These are phyloP conservation scores for Backusella parvicylindrica DNA, from an alignment of 192 early-diverging fungal genomes.

Conservation along the genomic window DNA sequence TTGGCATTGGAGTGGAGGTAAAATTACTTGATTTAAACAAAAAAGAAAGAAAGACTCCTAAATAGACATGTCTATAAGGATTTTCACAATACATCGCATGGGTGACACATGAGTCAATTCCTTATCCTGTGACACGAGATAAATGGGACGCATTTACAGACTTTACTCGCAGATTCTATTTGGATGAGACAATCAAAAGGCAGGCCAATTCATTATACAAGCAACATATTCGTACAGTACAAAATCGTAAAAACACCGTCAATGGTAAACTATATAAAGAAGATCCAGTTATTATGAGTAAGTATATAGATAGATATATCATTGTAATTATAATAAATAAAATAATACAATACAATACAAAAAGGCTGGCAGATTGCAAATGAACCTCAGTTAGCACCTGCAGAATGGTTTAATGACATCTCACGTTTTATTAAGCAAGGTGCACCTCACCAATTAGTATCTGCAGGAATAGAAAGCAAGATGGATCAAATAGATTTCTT, in stretches of 20 bases:
- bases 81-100: conserved; percentile 61
- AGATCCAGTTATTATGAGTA: conserved; percentile 50
- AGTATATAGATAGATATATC: no score
- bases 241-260: conserved; percentile 43
- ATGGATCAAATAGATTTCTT: conserved; percentile 47
- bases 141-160: conserved; percentile 39
- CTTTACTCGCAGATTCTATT: conserved; percentile 52
- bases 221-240: conserved; percentile 41
- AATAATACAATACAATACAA: not conserved
- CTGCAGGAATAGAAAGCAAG: conserved; percentile 64
- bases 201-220: conserved; percentile 41
- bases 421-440: conserved; percentile 45
- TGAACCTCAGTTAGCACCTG: conserved; percentile 55
- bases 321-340: not conserved
- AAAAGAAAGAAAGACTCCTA: not conserved
- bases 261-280: conserved; percentile 48
- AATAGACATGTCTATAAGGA: not conserved
- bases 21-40: not conserved
- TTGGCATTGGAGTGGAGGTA: conserved; percentile 73
- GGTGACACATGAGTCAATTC: conserved; percentile 47
- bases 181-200: conserved; percentile 23
- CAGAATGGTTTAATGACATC: conserved; percentile 50
- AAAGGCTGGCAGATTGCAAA: conserved; percentile 67
- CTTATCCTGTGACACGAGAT: conserved; percentile 49
- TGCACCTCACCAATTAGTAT: conserved; percentile 56